Conservation (phyloP, 176 grass and related monocot species). For the Avena atlantica region DNA sequence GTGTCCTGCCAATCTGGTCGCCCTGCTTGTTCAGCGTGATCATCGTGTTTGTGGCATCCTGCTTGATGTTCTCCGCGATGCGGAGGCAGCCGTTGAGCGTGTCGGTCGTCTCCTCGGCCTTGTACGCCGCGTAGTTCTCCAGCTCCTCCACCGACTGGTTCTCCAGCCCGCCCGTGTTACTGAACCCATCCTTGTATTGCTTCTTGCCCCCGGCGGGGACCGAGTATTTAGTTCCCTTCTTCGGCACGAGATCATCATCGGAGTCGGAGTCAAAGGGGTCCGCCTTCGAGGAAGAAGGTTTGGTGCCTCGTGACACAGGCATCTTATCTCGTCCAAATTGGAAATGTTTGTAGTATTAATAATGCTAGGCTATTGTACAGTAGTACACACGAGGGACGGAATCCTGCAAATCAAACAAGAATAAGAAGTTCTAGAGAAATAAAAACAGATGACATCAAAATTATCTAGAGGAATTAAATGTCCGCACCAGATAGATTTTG, state of each 20-base stretch:
- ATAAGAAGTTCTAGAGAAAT: not conserved
- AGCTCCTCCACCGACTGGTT: constrained; percentile 70
- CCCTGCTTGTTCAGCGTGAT: constrained; percentile 67
- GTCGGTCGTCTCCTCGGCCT: constrained; percentile 71
- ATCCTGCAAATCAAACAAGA: constrained; percentile 19
- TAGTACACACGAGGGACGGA: not conserved
- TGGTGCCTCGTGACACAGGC: constrained; percentile 45
- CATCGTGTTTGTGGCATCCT: constrained; percentile 59
- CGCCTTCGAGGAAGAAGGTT: constrained; percentile 49
- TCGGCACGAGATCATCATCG: constrained; percentile 30
- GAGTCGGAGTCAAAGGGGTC: constrained; percentile 57
- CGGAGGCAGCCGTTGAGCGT: constrained; percentile 58
- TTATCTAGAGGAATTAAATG: not conserved
- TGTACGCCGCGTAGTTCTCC: constrained; percentile 68
- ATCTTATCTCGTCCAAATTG: constrained; percentile 32
- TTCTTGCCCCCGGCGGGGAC: constrained; percentile 39
- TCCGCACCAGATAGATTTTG: constrained; percentile 40
- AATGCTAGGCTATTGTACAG: not conserved
- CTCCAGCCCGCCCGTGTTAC: constrained; percentile 53
- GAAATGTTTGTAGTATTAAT: not conserved
- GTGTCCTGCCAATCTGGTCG: constrained; percentile 58
- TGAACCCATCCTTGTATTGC: constrained; percentile 62
- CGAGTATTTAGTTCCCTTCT: constrained; percentile 43
- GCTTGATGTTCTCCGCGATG: constrained; percentile 72
- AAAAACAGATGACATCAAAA: not conserved